Base-by-base conservation (phyloP, 2,329 filamentous ascomycete species). In the Ceratocystis alfenasii region DNA sequence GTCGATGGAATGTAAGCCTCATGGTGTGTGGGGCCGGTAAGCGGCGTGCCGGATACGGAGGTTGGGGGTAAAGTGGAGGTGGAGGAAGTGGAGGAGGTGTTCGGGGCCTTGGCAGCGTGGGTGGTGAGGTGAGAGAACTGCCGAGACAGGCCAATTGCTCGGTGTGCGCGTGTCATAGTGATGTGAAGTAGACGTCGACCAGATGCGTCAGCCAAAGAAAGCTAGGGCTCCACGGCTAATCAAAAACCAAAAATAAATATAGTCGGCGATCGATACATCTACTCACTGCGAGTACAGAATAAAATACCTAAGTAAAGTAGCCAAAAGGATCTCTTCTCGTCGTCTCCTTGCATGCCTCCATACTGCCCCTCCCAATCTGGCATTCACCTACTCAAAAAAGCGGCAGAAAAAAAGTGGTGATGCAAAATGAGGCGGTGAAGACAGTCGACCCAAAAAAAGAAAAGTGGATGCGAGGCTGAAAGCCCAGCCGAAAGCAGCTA, bases 1-100 rank as follows among this genome's bases (percentile, higher is more conserved):
- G 66, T 65, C 5, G 57, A 22, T n/a, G 66, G 63, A 2, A 55
- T 67, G 20, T 65, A 65, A 10, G 30, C 55, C 10, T n/a, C 6
- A 28, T 28, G 10, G 25, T 50, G 22, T 17, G 20, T n/a, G 25
- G 12, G 25, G 50, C 12, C 3, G 22, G 36, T 12, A 41, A 5
- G 12, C 10, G 36, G 3, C 36, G 36, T 41, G 3, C 36, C 45
- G 30, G 30, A 22, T 17, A 4, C 48, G 53, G 53, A 28, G 5
- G 65, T 45, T n/a, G 25, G 28, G 20, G 55, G 36, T 17, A 7
- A 6, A 6, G n/a, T 46, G 46, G 46, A 10, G 20, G 15, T 8
- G 6, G 46, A n/a, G 60, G 12, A 8, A 1, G 60, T 45, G 60
- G 17, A 12, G 28, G 50, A 48, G 50, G 12, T 8, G 25, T n/a